phyloP scores from a whole-genome alignment of 2,329 filamentous ascomycete genomes.

The Aspergillus alliaceus region DNA sequence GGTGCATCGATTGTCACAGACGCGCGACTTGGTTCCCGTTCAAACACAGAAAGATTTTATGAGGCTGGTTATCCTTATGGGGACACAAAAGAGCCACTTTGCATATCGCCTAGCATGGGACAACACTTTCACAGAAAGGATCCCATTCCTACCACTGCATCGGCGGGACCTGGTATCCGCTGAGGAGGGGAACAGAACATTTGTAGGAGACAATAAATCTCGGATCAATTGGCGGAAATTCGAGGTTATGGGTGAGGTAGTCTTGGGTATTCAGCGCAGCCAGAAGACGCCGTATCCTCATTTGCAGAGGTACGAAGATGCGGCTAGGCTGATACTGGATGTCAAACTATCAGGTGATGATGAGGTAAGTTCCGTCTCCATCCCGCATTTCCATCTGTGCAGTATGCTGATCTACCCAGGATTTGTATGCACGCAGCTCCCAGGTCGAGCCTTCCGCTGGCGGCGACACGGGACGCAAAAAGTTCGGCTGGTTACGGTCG shows the following conservation, averaged over 20 bases:
- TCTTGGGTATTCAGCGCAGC: slow-evolving; percentile 87
- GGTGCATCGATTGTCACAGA: slow-evolving; percentile 79
- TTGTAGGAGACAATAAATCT: slow-evolving; percentile 70
- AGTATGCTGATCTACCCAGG: slow-evolving; percentile 39
- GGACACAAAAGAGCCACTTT: slow-evolving; percentile 86
- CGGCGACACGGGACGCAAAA: slow-evolving; percentile 39
- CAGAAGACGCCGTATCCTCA: slow-evolving; percentile 80
- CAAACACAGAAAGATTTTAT: slow-evolving; percentile 81
- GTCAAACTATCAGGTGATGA: slow-evolving; percentile 81
- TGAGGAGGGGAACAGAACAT: slow-evolving; percentile 88
- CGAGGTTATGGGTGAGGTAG: slow-evolving; percentile 88
- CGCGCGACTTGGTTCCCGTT: slow-evolving; percentile 70
- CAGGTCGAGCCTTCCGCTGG: slow-evolving; percentile 52
- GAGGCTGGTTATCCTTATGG: slow-evolving; percentile 87
- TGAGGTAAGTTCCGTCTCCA: slow-evolving; percentile 64
- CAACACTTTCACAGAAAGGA: slow-evolving; percentile 84
- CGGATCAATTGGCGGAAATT: slow-evolving; percentile 98
- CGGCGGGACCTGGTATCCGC: slow-evolving; percentile 87
- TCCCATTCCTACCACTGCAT: slow-evolving; percentile 90
- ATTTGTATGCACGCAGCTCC: slow-evolving; percentile 60
- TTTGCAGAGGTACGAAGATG: slow-evolving; percentile 66
- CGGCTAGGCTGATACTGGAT: slow-evolving; percentile 75
- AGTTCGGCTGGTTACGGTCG: slow-evolving; percentile 45
- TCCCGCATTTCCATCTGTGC: neutral
- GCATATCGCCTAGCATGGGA: slow-evolving; percentile 98